Evolutionary conservation across 2,329 filamentous ascomycete genomes (phyloP).

Genomic region (Sporothrix globosa): DNA sequence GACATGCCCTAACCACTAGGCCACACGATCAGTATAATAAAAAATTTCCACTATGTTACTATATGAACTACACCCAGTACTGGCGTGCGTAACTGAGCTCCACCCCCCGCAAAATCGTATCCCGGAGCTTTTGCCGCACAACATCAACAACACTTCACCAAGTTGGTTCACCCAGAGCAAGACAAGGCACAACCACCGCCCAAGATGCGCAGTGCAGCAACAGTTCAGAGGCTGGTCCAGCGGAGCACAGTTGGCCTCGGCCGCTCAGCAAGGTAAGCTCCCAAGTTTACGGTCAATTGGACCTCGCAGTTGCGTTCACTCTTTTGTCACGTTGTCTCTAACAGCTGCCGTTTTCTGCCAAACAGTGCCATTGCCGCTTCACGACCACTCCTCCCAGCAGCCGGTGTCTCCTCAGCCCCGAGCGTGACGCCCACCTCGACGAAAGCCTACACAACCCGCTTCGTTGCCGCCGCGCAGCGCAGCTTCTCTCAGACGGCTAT

Average conservation of each 20-base stretch:
- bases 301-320: not conserved
- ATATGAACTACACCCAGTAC: constrained; percentile 12
- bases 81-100: not conserved
- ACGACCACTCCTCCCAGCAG: not conserved
- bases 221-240: constrained; percentile 28
- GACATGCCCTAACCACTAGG: constrained; percentile 40
- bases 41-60: not conserved
- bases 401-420: not conserved
- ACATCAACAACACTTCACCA: not conserved
- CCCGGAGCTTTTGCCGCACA: not conserved
- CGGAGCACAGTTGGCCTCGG: constrained; percentile 30
- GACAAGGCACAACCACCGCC: not conserved
- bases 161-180: no score
- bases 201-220: constrained; percentile 33
- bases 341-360: not conserved
- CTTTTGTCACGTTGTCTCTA: no score
- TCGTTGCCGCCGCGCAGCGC: not conserved
- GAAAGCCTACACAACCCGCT: not conserved
- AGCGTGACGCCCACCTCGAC: not conserved
- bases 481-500: constrained; percentile 33
- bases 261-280: constrained; percentile 25
- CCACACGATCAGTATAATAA: constrained; percentile 36
- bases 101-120: constrained; percentile 19
- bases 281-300: not conserved
- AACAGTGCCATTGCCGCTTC: constrained; percentile 9